Evolutionary conservation across 257 asterid species (phyloP), one percentile per base, ranked within the genome.

Genomic region (Fraxinus pennsylvanica): DNA sequence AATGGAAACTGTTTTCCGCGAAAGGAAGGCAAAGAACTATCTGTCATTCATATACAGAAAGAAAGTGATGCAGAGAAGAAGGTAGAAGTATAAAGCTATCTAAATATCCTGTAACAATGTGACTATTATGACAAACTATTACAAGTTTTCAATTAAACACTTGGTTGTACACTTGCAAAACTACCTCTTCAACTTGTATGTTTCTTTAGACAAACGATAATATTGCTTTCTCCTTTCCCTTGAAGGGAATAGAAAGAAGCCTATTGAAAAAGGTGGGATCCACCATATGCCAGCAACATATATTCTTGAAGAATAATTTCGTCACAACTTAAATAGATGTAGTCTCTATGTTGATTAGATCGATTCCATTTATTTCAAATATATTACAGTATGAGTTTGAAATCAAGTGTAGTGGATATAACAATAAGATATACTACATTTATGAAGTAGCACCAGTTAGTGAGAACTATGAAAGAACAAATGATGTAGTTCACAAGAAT

Each of bases 241-340:
- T 39, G 17, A 17, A 52, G 61, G 8, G 81, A 66, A 72, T 33
- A 38, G 2, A 36, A 73, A 71, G 66, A 76, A 66, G 80, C 80
- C 78, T 32, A 79, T 63, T 22, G 39, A 54, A 70, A 61, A 25
- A 36, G n/a, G 15, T 27, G 17, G n/a, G 61, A 67, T 54, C 65
- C 71, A 76, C 79, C 77, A 67, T 45, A 36, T 76, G 74, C 57
- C 78, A 67, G 38, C 81, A 82, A 74, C 54, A 77, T 59, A 41
- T 78, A 25, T n/a, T n/a, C n/a, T n/a, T n/a, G n/a, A n/a, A n/a
- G n/a, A n/a, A n/a, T n/a, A n/a, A n/a, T n/a, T n/a, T n/a, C n/a
- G n/a, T n/a, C n/a, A n/a, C n/a, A n/a, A n/a, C n/a, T n/a, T n/a
- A n/a, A n/a, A n/a, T n/a, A n/a, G n/a, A 45, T 1, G 15, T 13